Evolutionary conservation across 805 yeast species (phyloP), one percentile per base, ranked within the genome.

Genomic region (Candida orba): DNA sequence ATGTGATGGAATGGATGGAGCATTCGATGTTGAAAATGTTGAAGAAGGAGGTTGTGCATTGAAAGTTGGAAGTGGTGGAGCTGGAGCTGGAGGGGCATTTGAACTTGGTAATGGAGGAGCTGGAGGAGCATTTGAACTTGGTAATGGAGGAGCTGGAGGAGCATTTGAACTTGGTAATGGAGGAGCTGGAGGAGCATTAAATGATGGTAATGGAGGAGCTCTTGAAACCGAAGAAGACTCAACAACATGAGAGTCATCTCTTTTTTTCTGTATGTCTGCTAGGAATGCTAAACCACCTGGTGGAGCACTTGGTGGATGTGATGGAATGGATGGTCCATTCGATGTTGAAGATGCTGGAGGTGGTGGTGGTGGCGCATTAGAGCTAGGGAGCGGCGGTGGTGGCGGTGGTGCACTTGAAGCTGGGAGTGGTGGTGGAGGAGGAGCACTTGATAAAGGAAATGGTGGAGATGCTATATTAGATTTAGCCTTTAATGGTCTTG

Each of bases 221-320:
- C 8, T 12, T 3, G 59, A 49, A 14, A 53, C 36, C 13, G 50
- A 34, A 25, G 46, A 31, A 2, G 62, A 55, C 42, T 70, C 78
- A 17, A 78, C 65, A 13, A 75, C 80, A 57, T 66, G 57, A 1
- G 69, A 45, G 17, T 78, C 79, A 49, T 72, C 68, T 56, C 83
- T 66, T 54, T 72, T 75, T 31, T 72, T 69, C 47, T 77, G 76
- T 40, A 79, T 78, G 46, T 78, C 76, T 1, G 78, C 78, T 40
- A 78, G 64, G 51, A 79, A 78, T 5, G 85, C 84, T 18, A 78
- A 54, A 0, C 66, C 72, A 17, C 23, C 35, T 14, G 34, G 13
- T 32, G 34, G 34, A 8, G 34, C 8, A 34, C 36, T 31, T 14
- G 46, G 12, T 15, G 34, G 34, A 18, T 17, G 22, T 30, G 30